These are phyloP conservation scores for Fraxinus pennsylvanica DNA, from an alignment of 257 asterid species.

Conservation along the genomic window DNA sequence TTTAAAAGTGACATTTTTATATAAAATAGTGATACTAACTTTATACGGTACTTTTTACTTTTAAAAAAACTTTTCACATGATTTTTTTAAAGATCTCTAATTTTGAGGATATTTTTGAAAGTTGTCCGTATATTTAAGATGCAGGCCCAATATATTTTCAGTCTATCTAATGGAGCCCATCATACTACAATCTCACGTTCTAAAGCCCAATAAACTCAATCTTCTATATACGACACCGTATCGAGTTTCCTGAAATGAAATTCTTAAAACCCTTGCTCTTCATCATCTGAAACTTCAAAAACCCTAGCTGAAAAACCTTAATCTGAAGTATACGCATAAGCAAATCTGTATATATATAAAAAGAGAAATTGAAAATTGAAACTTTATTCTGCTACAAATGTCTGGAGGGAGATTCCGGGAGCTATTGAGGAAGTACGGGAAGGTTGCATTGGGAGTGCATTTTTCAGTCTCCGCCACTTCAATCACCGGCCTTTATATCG, in stretches of 20 bases:
- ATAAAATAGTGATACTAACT: too few species aligned
- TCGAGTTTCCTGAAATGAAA: background rate
- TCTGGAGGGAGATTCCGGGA: conserved; percentile 63
- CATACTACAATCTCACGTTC: too few species aligned
- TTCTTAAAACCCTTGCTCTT: background rate
- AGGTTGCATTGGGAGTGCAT: conserved; percentile 86
- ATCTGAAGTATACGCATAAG: background rate
- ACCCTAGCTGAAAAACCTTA: background rate
- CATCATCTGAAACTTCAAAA: background rate
- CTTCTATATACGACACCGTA: too few species aligned
- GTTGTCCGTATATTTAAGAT: too few species aligned
- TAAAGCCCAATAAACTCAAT: too few species aligned
- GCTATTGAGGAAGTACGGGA: conserved; percentile 77
- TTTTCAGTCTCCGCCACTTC: conserved; percentile 82
- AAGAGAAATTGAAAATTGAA: background rate
- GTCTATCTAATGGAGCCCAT: too few species aligned
- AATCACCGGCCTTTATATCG: conserved; percentile 67
- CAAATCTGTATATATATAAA: background rate
- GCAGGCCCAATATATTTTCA: too few species aligned
- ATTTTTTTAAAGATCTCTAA: too few species aligned
- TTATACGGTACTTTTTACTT: too few species aligned
- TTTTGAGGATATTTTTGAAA: too few species aligned
- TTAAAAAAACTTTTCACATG: too few species aligned
- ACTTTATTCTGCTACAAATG: conserved; percentile 29
- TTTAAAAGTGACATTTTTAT: too few species aligned